Percentiles rank a stretch among this genome's conserved stretches.
Conservation (phyloP, 768 basidiomycete species). For the Phylloporus rhodoxanthus region DNA sequence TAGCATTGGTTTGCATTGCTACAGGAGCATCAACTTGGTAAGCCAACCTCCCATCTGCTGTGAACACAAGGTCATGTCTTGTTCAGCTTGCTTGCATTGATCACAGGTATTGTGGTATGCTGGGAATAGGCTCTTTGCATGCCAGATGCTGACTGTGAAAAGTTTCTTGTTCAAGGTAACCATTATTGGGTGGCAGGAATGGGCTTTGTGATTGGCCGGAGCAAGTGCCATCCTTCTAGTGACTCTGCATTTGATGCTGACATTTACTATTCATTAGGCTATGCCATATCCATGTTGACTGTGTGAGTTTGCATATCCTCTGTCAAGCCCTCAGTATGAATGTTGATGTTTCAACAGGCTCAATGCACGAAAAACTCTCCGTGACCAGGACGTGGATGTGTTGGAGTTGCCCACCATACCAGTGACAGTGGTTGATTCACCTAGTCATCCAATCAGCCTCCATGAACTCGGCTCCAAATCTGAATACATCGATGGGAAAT, state of each 20-base stretch:
- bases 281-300: no score
- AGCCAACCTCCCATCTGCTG: no score
- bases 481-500: neutral
- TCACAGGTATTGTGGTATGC: slow-evolving; percentile 5
- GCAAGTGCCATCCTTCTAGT: no score
- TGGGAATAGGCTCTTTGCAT: neutral
- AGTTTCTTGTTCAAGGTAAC: neutral
- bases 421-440: neutral
- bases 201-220: no score
- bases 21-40: slow-evolving; percentile 12
- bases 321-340: no score
- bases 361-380: neutral
- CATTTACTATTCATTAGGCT: no score
- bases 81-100: neutral
- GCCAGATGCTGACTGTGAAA: neutral
- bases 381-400: neutral
- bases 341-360: neutral
- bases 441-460: no score
- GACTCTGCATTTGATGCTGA: no score
- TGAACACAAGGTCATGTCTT: no score
- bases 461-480: neutral
- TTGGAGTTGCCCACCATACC: neutral
- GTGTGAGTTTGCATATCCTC: no score
- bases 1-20: no score
- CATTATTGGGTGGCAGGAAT: no score